Conservation (phyloP, 2,329 filamentous ascomycete genomes). For the Cladosporium sphaerospermum region DNA sequence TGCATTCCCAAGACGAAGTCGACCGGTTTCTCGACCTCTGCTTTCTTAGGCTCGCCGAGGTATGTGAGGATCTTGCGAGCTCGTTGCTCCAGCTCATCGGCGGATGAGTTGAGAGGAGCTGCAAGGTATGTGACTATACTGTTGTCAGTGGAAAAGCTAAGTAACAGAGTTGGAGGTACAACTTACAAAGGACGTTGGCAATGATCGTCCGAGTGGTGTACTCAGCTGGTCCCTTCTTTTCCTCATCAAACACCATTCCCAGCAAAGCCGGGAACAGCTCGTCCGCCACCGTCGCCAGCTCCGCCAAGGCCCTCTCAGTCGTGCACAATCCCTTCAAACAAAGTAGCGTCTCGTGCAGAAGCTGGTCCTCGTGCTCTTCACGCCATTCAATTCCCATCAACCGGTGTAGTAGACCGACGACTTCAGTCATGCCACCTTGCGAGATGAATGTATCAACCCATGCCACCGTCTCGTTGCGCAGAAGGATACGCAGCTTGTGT, state of each 20-base stretch:
- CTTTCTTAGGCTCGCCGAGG: slow-evolving; percentile 70
- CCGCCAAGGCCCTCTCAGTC: slow-evolving; percentile 75
- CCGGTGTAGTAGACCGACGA: slow-evolving; percentile 78
- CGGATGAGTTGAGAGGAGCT: slow-evolving; percentile 43
- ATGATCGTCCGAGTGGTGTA: slow-evolving; percentile 90
- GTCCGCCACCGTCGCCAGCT: slow-evolving; percentile 71
- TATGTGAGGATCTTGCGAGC: slow-evolving; percentile 71
- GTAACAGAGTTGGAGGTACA: neutral
- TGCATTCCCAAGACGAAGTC: slow-evolving; percentile 88
- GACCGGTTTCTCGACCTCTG: slow-evolving; percentile 69
- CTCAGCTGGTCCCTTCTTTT: slow-evolving; percentile 94
- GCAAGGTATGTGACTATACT: slow-evolving; percentile 68
- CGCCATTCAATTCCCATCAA: slow-evolving; percentile 96
- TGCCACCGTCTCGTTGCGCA: slow-evolving; percentile 89
- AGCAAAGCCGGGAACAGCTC: slow-evolving; percentile 81
- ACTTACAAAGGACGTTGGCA: slow-evolving; percentile 66
- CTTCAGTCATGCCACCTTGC: slow-evolving; percentile 85
- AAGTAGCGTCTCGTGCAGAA: slow-evolving; percentile 85
- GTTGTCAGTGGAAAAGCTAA: slow-evolving; percentile 9
- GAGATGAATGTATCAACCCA: slow-evolving; percentile 93
- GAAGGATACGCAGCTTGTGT: slow-evolving; percentile 81
- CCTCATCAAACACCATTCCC: slow-evolving; percentile 90
- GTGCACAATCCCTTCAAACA: slow-evolving; percentile 94
- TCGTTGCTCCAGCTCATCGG: slow-evolving; percentile 49
- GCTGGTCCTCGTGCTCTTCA: slow-evolving; percentile 90